Evolutionary conservation across 768 basidiomycete genomes (phyloP).

Genomic region (Clitopilus passeckerianus): DNA sequence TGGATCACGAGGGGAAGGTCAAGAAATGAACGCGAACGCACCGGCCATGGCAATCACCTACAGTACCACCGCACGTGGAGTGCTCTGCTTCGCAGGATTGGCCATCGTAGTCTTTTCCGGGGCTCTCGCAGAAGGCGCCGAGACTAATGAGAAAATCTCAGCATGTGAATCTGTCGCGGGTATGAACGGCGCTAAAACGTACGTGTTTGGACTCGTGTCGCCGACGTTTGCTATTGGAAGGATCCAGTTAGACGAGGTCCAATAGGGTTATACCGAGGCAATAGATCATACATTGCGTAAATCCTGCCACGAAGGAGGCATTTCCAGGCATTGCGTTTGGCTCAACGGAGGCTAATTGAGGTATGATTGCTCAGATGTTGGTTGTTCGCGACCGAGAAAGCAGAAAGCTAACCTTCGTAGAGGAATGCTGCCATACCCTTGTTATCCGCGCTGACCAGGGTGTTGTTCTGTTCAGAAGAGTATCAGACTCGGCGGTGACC

Average conservation of each 20-base stretch:
- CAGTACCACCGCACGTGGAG: conserved; percentile 71
- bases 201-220: conserved; percentile 79
- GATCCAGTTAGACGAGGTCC: background rate
- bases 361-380: conserved; percentile 2
- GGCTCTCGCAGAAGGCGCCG: conserved; percentile 77
- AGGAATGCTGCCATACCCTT: conserved; percentile 83
- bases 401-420: conserved; percentile 53
- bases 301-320: conserved; percentile 68
- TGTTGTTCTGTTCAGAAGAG: conserved; percentile 56
- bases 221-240: conserved; percentile 63
- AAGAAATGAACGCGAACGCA: conserved; percentile 15
- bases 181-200: conserved; percentile 19
- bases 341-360: conserved; percentile 48
- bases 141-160: conserved; percentile 26
- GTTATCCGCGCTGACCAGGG: conserved; percentile 76
- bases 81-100: conserved; percentile 63
- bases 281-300: conserved; percentile 52
- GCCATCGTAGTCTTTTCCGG: conserved; percentile 64
- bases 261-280: background rate
- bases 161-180: background rate
- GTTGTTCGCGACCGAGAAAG: background rate
- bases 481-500: background rate
- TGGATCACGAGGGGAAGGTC: background rate
- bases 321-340: conserved; percentile 65
- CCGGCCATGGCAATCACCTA: conserved; percentile 69